phyloP scores from a whole-genome alignment of 208 protist species.

The Strigomonas culicis region DNA sequence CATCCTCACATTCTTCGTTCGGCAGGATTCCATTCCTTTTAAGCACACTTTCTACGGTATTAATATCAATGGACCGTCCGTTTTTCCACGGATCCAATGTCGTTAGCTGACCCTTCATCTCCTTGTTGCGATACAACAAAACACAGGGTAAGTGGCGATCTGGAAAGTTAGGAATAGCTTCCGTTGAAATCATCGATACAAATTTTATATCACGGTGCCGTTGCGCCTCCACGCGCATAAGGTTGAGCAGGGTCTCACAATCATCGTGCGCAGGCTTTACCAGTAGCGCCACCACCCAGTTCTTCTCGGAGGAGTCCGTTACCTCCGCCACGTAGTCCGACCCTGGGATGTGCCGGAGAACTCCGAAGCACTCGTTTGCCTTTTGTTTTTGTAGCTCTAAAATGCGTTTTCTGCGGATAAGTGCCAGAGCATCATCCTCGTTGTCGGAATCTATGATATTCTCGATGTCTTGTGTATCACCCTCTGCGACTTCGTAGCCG shows the following conservation, averaged over 20 bases:
- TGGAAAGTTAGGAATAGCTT: constrained; percentile 79
- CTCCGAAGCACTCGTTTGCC: constrained; percentile 63
- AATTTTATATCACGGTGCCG: constrained; percentile 71
- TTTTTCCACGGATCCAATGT: constrained; percentile 56
- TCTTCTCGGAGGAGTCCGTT: constrained; percentile 59
- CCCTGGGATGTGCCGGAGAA: constrained; percentile 60
- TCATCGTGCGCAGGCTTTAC: constrained; percentile 64
- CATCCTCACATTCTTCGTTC: constrained; percentile 23
- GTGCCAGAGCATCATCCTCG: constrained; percentile 72
- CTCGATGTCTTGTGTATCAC: constrained; percentile 6
- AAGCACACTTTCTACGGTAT: constrained; percentile 48
- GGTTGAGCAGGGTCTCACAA: constrained; percentile 73
- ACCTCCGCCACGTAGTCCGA: constrained; percentile 78
- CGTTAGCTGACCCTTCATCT: constrained; percentile 65
- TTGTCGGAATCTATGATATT: constrained; percentile 42
- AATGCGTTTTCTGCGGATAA: constrained; percentile 49
- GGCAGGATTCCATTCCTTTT: constrained; percentile 38
- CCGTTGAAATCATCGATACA: constrained; percentile 77
- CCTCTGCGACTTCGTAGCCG: constrained; percentile 35
- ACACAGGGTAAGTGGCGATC: constrained; percentile 78
- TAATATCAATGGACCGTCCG: constrained; percentile 31
- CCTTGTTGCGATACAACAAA: constrained; percentile 68
- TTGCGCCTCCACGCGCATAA: constrained; percentile 69
- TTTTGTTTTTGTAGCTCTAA: constrained; percentile 49
- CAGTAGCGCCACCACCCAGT: constrained; percentile 72